phyloP scores from a whole-genome alignment of 805 yeast genomes.

The Myxozyma neglecta region DNA sequence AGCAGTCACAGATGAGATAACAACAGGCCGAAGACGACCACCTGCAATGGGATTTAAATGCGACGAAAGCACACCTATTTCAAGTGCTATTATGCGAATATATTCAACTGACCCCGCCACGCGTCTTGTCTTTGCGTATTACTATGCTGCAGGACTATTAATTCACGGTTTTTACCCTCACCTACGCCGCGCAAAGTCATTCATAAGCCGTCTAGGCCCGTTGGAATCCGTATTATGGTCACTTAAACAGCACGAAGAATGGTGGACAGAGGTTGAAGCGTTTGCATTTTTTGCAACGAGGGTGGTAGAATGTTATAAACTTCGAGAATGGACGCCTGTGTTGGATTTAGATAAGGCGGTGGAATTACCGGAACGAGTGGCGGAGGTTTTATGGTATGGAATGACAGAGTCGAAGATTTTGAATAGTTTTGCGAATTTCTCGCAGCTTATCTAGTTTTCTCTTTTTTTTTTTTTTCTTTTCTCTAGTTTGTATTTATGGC shows the following conservation, averaged over 20 bases:
- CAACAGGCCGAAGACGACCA: not conserved
- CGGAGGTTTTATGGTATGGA: conserved; percentile 25
- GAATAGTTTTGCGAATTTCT: not conserved
- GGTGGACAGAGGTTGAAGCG: conserved; percentile 10
- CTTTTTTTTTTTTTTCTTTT: not conserved
- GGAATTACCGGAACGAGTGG: conserved; percentile 14
- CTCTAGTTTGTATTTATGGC: not conserved
- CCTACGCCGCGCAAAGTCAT: conserved; percentile 5
- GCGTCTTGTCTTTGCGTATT: conserved; percentile 17
- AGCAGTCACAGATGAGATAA: not conserved
- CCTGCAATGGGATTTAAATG: not conserved
- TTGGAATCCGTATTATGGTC: conserved; percentile 13
- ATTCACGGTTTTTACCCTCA: conserved; percentile 12
- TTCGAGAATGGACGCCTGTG: conserved; percentile 15
- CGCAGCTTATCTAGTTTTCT: not conserved
- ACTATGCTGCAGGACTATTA: conserved; percentile 8
- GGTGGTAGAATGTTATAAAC: conserved; percentile 3
- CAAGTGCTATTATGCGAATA: not conserved
- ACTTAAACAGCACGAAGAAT: conserved; percentile 3
- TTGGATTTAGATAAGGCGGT: conserved; percentile 7
- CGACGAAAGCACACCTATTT: conserved; percentile 8
- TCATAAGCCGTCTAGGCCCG: conserved; percentile 17
- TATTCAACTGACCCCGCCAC: conserved; percentile 12
- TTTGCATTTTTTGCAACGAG: conserved; percentile 12
- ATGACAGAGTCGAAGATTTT: conserved; percentile 12